phyloP scores from a whole-genome alignment of 1,284 basidiomycete genomes.

The Anthracocystis walkeri region DNA sequence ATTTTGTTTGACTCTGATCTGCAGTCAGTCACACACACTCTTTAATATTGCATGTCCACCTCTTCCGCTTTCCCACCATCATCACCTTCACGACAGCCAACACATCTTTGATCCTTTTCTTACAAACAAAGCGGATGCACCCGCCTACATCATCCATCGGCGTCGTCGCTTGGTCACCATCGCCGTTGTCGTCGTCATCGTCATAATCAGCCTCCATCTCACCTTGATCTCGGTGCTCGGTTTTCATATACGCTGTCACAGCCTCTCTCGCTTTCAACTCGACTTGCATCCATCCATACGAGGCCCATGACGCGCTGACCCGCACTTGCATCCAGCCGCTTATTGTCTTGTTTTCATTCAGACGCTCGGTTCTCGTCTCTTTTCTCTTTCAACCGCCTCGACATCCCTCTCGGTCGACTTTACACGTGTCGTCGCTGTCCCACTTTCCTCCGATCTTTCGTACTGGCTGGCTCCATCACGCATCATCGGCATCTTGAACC shows the following conservation, averaged over 20 bases:
- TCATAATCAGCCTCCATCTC: background rate
- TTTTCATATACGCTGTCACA: constrained; percentile 3
- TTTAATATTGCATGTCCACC: too few species aligned
- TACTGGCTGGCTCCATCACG: background rate
- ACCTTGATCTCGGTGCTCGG: constrained; percentile 4
- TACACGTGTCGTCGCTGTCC: background rate
- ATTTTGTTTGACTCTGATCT: too few species aligned
- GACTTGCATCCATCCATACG: background rate
- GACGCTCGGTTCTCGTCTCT: background rate
- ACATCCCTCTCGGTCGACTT: background rate
- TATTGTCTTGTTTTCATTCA: background rate
- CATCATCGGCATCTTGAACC: background rate
- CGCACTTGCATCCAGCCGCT: background rate
- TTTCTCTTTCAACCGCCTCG: background rate
- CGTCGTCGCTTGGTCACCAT: background rate
- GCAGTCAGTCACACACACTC: too few species aligned
- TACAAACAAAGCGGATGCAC: too few species aligned
- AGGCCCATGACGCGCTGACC: constrained; percentile 7
- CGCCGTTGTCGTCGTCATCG: background rate
- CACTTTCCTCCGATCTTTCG: background rate
- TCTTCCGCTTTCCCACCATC: too few species aligned
- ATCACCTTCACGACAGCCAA: too few species aligned
- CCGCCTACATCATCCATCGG: background rate
- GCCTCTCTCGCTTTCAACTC: background rate
- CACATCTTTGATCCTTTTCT: background rate